These are phyloP conservation scores for Candida bentonensis DNA, from an alignment of 805 yeast species.

Conservation along the genomic window DNA sequence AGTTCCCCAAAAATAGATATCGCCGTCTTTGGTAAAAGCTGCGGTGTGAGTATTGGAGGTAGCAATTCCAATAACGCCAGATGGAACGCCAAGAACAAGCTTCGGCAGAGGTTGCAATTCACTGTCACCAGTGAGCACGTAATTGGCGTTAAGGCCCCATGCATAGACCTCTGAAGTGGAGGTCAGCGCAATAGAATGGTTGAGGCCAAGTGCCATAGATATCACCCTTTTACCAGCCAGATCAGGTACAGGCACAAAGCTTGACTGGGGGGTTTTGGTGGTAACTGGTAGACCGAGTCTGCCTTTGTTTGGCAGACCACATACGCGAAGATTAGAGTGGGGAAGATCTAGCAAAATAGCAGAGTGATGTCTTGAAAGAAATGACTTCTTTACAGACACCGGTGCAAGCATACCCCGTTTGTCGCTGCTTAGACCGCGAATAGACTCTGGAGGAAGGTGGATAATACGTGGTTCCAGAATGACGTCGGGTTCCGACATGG, in stretches of 20 bases:
- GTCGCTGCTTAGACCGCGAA: background rate
- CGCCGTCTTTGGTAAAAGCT: constrained; percentile 32
- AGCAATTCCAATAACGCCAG: constrained; percentile 33
- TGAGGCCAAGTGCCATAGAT: constrained; percentile 40
- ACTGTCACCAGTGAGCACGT: constrained; percentile 47
- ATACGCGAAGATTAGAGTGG: constrained; percentile 34
- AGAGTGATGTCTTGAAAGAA: constrained; percentile 54
- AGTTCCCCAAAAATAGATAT: constrained; percentile 58
- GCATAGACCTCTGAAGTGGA: constrained; percentile 40
- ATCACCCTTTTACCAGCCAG: constrained; percentile 22
- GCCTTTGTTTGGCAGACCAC: constrained; percentile 62
- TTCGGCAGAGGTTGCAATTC: constrained; percentile 25
- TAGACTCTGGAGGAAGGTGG: constrained; percentile 15
- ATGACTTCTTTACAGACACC: constrained; percentile 32
- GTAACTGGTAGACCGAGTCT: constrained; percentile 40
- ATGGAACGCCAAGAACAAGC: constrained; percentile 24
- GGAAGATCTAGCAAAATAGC: constrained; percentile 39
- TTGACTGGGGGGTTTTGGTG: constrained; percentile 23
- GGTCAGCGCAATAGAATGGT: constrained; percentile 52
- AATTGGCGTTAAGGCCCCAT: constrained; percentile 65
- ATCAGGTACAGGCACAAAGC: constrained; percentile 29
- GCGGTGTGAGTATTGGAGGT: constrained; percentile 62
- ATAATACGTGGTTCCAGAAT: constrained; percentile 30
- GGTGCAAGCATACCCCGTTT: constrained; percentile 20
- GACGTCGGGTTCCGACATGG: constrained; percentile 50